These are phyloP conservation scores for Boletales sp. DNA, from an alignment of 768 basidiomycete species.

Conservation along the genomic window DNA sequence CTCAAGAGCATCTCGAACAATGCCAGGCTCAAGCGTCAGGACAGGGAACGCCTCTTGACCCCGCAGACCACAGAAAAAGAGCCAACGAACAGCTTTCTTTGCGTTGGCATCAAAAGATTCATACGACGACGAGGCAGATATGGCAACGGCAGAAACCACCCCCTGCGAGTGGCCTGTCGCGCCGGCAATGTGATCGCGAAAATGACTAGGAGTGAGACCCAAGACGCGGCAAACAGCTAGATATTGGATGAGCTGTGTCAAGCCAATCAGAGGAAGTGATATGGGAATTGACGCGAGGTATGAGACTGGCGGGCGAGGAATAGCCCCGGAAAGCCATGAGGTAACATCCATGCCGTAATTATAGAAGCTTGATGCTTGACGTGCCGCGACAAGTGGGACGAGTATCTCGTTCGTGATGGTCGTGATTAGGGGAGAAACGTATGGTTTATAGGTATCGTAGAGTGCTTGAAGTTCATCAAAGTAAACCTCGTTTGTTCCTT, in stretches of 20 bases:
- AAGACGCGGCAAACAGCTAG: conserved; percentile 74
- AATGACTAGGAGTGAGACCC: conserved; percentile 73
- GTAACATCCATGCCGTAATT: conserved; percentile 75
- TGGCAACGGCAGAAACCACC: conserved; percentile 87
- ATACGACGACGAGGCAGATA: conserved; percentile 75
- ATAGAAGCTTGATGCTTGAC: conserved; percentile 61
- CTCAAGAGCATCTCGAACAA: conserved; percentile 83
- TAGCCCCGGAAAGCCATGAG: conserved; percentile 76
- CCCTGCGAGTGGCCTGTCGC: conserved; percentile 98
- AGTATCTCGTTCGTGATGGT: conserved; percentile 65
- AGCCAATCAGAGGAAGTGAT: conserved; percentile 93
- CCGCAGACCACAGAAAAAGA: conserved; percentile 90
- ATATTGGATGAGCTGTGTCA: conserved; percentile 95
- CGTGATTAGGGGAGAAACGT: conserved; percentile 69
- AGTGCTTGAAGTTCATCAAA: conserved; percentile 92
- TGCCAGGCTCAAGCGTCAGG: conserved; percentile 80
- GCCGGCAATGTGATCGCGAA: conserved; percentile 73
- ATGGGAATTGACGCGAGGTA: conserved; percentile 93
- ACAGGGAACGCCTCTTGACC: conserved; percentile 95
- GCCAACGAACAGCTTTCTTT: conserved; percentile 82
- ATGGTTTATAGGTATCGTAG: conserved; percentile 88
- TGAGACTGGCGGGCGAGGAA: conserved; percentile 68
- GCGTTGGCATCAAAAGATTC: conserved; percentile 74
- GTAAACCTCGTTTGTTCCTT: conserved; percentile 98
- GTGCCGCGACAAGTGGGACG: conserved; percentile 60